Evolutionary conservation across 2,329 filamentous ascomycete genomes (phyloP), one percentile per base, ranked within the genome.

Genomic region (Teratosphaeria pseudoeucalypti): DNA sequence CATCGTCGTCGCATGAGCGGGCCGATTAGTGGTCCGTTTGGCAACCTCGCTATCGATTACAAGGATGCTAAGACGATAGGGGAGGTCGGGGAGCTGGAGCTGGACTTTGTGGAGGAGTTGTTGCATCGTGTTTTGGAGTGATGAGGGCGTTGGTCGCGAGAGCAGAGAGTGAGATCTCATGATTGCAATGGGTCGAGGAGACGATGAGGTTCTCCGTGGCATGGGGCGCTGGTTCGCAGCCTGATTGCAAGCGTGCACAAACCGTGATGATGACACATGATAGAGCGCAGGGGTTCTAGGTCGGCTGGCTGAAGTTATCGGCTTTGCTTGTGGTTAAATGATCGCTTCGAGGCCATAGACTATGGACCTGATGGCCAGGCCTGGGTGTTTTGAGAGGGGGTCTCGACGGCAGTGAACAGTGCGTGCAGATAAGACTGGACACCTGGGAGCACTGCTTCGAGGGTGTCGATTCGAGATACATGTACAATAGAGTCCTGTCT

Each of bases 11-110:
- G 64, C 54, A 58, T 58, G 19, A 65, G 61, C 54, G 55, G 16
- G 10, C 27, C 55, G 39, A 54, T 61, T 19, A 26, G 56, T 12
- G 60, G 62, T 14, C 65, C 67, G 2, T 71, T 72, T 60, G 70
- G 69, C 58, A 64, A 66, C 32, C 55, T 71, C 57, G 54, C 56
- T 16, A 59, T 70, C 61, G 57, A 68, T 54, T 72, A 72, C 60
- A 60, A 62, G 52, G 58, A 58, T 10, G 56, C 54, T 10, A 61
- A 65, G 37, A 64, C 62, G 6, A 57, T 73, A 1, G 64, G 62
- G 12, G 57, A 68, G 26, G 65, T 65, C 16, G 70, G 65, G 3
- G 57, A 64, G 55, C 59, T 61, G 26, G 70, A 73, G 63, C 66
- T 66, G 58, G 58, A 63, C 23, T 58, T 58, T 11, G 63, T 70